Evolutionary conservation across 768 basidiomycete species (phyloP), one percentile per base, ranked within the genome.

Genomic region (Hericium coralloides): DNA sequence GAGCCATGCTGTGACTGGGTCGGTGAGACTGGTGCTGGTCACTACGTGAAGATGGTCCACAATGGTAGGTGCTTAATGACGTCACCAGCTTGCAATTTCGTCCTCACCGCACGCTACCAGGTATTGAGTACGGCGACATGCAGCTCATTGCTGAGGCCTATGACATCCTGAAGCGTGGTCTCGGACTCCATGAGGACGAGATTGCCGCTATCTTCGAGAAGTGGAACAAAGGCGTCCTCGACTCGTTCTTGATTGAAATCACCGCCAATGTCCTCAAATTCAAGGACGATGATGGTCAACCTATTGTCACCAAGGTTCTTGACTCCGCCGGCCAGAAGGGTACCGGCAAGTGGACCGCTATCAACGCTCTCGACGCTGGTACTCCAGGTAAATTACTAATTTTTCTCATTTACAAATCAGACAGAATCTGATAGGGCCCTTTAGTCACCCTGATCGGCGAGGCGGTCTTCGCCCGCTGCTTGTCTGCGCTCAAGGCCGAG

Each of bases 41-140:
- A 98, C 79, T 99, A 98, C 73, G 95, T 99, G 74, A 99, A 99
- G 80, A 98, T 99, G 95, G 95, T 99, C 60, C 95, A 99, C 78
- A 92, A 93, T 58, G 92, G 92, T 87, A 71, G 67, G 69, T 9
- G 31, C 69, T 43, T 49, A 25, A 39, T 36, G 23, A 15, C 48
- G 55, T 18, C 31, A 31, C 31, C 52, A 57, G 26, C 37, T 55
- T n/a, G 61, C 57, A 48, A 51, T 55, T 49, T 31, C 53, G 20
- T 38, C 14, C 55, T 36, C 39, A 56, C 31, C 54, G 55, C 50
- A 50, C 57, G 52, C 37, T 25, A 43, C 37, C 63, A 95, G 95
- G 95, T 78, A 99, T 99, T 72, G 97, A 99, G 73, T 98, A 98
- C 69, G 95, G 92, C 66, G 97, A 99, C 76, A 99, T 99, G 97